Evolutionary conservation across 768 basidiomycete species (phyloP).

Genomic region (Naganishia antarctica): DNA sequence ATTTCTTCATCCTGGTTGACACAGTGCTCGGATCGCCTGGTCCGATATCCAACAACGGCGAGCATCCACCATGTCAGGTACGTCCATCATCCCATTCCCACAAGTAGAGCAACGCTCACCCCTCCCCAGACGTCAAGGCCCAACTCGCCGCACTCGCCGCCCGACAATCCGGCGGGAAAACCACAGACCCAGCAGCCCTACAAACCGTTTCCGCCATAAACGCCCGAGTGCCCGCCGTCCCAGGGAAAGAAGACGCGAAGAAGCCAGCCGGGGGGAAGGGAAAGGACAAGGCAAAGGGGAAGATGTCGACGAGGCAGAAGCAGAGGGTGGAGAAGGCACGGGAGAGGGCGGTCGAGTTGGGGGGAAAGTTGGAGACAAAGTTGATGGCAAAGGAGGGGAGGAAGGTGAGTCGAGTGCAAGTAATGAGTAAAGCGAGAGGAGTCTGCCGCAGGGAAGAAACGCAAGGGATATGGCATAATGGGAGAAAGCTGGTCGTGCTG

Average conservation of each 20-base stretch:
- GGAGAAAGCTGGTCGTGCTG: no score
- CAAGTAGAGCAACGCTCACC: no score
- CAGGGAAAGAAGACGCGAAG: not conserved
- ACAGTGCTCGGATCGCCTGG: no score
- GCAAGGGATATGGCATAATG: no score
- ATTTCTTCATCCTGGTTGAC: no score
- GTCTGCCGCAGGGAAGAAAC: no score
- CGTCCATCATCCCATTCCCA: not conserved
- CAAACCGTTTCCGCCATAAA: conserved; percentile 6
- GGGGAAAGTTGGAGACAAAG: conserved; percentile 17
- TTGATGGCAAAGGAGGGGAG: conserved; percentile 20
- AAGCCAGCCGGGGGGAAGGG: not conserved
- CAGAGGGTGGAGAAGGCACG: conserved; percentile 15
- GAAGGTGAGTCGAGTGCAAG: conserved; percentile 23
- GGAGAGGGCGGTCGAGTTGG: conserved; percentile 25
- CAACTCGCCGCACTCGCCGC: conserved; percentile 28
- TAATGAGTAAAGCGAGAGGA: not conserved
- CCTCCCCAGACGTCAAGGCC: conserved; percentile 6
- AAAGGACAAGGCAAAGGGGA: conserved; percentile 10
- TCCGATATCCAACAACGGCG: no score
- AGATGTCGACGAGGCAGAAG: conserved; percentile 16
- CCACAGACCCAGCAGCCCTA: conserved; percentile 18
- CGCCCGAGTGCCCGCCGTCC: conserved; percentile 2
- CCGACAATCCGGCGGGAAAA: conserved; percentile 27
- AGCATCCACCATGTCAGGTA: conserved; percentile 6